Evolutionary conservation across 2,329 filamentous ascomycete species (phyloP).

Genomic region (Curvularia spicifera): DNA sequence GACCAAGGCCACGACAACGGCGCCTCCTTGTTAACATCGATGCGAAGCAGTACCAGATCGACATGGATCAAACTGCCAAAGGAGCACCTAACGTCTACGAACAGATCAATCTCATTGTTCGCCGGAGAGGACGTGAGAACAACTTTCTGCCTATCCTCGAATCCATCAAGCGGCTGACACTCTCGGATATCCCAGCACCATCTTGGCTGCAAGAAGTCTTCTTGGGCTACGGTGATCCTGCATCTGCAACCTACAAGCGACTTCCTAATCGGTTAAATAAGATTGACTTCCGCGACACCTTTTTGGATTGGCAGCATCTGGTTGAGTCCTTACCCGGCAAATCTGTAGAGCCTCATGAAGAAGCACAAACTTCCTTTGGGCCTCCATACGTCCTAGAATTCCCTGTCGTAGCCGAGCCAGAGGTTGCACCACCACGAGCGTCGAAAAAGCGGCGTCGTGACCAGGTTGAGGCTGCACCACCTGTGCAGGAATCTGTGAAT

Average conservation of each 20-base stretch:
- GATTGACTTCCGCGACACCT: constrained; percentile 92
- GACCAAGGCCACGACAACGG: constrained; percentile 64
- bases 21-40: constrained; percentile 84
- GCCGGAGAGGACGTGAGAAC: constrained; percentile 86
- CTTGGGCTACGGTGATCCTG: constrained; percentile 93
- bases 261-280: constrained; percentile 77
- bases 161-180: constrained; percentile 83
- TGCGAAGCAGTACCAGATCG: constrained; percentile 74
- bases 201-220: constrained; percentile 97
- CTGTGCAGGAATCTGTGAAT: constrained; percentile 67
- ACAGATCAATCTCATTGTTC: constrained; percentile 81
- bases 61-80: constrained; percentile 69
- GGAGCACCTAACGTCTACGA: constrained; percentile 83
- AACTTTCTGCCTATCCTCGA: constrained; percentile 95
- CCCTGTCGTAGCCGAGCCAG: constrained; percentile 44
- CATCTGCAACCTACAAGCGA: constrained; percentile 83
- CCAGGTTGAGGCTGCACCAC: constrained; percentile 66
- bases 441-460: constrained; percentile 90
- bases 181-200: constrained; percentile 85
- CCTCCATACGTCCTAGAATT: constrained; percentile 87
- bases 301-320: constrained; percentile 93
- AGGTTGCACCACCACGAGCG: constrained; percentile 59
- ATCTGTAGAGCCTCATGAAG: constrained; percentile 78
- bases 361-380: constrained; percentile 74
- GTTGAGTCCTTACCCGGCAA: constrained; percentile 88